These are phyloP conservation scores for Aspergillus pseudoterreus DNA, from an alignment of 2,329 filamentous ascomycete genomes.

Conservation along the genomic window DNA sequence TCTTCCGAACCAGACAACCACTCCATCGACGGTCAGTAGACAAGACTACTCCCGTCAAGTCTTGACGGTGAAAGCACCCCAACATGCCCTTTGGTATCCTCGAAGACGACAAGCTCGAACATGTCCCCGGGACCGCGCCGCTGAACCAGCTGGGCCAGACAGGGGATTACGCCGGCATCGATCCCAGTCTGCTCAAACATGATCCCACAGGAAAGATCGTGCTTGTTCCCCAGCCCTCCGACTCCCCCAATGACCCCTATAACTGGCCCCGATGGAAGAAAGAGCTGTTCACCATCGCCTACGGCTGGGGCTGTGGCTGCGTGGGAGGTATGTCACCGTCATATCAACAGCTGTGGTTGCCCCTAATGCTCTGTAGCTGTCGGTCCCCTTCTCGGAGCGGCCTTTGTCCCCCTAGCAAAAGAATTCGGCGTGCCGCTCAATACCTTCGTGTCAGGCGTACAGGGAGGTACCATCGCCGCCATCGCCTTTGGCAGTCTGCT, in stretches of 20 bases:
- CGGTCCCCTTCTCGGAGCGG: slow-evolving; percentile 37
- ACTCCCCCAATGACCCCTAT: slow-evolving; percentile 23
- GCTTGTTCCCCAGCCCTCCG: slow-evolving; percentile 24
- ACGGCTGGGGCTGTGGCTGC: slow-evolving; percentile 38
- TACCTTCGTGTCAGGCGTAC: slow-evolving; percentile 33
- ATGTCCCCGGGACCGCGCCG: slow-evolving; percentile 29
- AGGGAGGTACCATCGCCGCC: slow-evolving; percentile 33
- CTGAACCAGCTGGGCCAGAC: slow-evolving; percentile 5
- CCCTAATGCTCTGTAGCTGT: slow-evolving; percentile 23
- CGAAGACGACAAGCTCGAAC: slow-evolving; percentile 27
- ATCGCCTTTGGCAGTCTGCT: slow-evolving; percentile 36
- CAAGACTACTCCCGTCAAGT: no score
- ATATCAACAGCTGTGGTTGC: not conserved
- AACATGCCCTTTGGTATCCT: slow-evolving; percentile 30
- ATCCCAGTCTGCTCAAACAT: slow-evolving; percentile 29
- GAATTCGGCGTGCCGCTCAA: slow-evolving; percentile 29
- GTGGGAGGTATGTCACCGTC: slow-evolving; percentile 33
- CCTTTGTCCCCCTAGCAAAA: slow-evolving; percentile 28
- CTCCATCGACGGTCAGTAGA: no score
- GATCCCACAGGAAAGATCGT: slow-evolving; percentile 25
- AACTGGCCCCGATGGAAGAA: slow-evolving; percentile 27
- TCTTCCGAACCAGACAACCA: no score
- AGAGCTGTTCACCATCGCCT: slow-evolving; percentile 38
- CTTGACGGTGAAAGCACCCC: not conserved
- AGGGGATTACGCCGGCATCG: slow-evolving; percentile 13